phyloP scores from a whole-genome alignment of 495 filamentous ascomycete genomes.

The Penicillium angulare region DNA sequence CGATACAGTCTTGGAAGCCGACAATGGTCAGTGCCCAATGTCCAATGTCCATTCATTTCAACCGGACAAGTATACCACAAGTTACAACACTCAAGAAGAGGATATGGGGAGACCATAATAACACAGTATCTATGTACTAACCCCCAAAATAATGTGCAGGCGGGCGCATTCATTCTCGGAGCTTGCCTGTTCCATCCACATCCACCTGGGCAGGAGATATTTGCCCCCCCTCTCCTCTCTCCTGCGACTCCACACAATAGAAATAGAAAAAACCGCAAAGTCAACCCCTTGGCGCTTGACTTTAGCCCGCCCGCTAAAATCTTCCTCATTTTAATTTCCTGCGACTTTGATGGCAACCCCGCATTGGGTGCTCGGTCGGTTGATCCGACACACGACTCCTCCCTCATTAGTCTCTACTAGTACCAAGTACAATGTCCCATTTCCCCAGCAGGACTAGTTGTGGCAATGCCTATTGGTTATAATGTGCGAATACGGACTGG shows the following conservation, averaged over 20 bases:
- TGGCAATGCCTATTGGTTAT: not conserved
- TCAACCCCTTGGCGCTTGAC: not conserved
- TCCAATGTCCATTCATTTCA: too few species aligned
- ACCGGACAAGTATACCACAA: too few species aligned
- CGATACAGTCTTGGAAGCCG: not conserved
- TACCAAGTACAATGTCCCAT: not conserved
- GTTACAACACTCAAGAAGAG: too few species aligned
- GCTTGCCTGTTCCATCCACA: too few species aligned
- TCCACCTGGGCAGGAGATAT: too few species aligned
- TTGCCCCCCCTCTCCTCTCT: not conserved
- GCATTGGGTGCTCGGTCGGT: not conserved
- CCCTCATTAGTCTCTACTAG: not conserved
- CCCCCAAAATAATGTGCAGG: not conserved
- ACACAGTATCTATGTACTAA: not conserved
- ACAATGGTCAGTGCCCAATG: not conserved
- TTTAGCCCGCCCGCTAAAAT: not conserved
- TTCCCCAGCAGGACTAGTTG: not conserved
- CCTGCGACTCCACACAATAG: too few species aligned
- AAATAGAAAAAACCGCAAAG: too few species aligned
- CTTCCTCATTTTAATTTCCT: not conserved
- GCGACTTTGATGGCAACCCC: not conserved
- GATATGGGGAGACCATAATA: too few species aligned
- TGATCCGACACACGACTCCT: not conserved
- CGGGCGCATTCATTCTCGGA: too few species aligned
- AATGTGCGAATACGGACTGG: not conserved